Conservation (phyloP, 495 filamentous ascomycete genomes). For the Penicillium pancosmium region DNA sequence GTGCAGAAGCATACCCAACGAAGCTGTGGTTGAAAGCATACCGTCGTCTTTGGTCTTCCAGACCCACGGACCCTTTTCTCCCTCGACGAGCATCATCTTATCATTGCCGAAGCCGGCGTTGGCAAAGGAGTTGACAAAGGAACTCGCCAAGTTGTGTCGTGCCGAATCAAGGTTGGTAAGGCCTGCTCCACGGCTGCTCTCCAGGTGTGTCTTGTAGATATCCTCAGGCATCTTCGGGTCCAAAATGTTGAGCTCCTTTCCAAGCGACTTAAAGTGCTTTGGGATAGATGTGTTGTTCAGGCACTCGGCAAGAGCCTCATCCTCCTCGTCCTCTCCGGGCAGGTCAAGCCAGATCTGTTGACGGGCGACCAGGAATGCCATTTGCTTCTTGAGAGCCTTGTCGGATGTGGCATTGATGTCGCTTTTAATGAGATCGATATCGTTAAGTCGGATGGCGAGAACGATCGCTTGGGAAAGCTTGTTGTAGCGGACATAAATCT, state of each 20-base stretch:
- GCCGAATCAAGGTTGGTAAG: constrained; percentile 94
- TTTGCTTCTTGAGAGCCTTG: constrained; percentile 83
- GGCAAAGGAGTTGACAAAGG: constrained; percentile 94
- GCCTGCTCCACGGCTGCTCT: constrained; percentile 88
- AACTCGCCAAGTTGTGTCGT: constrained; percentile 91
- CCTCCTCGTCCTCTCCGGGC: constrained; percentile 62
- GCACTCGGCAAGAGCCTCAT: constrained; percentile 74
- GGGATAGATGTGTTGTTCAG: constrained; percentile 85
- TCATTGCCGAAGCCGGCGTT: constrained; percentile 95
- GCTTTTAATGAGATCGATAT: constrained; percentile 73
- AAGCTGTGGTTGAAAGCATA: constrained; percentile 94
- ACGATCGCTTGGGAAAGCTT: constrained; percentile 91
- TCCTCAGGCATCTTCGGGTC: constrained; percentile 97
- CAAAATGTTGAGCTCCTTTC: constrained; percentile 94
- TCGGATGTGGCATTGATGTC: constrained; percentile 82
- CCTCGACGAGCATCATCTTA: constrained; percentile 89
- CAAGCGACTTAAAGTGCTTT: constrained; percentile 90
- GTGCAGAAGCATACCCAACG: constrained; percentile 82
- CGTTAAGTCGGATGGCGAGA: constrained; percentile 91
- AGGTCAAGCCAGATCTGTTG: constrained; percentile 86
- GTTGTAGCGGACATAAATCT: constrained; percentile 89
- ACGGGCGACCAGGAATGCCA: constrained; percentile 89
- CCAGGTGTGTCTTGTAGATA: constrained; percentile 98
- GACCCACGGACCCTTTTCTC: constrained; percentile 86
- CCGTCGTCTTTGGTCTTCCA: constrained; percentile 99